Evolutionary conservation across 495 filamentous ascomycete genomes (phyloP), one percentile per base, ranked within the genome.

Genomic region (Talaromyces adpressus): DNA sequence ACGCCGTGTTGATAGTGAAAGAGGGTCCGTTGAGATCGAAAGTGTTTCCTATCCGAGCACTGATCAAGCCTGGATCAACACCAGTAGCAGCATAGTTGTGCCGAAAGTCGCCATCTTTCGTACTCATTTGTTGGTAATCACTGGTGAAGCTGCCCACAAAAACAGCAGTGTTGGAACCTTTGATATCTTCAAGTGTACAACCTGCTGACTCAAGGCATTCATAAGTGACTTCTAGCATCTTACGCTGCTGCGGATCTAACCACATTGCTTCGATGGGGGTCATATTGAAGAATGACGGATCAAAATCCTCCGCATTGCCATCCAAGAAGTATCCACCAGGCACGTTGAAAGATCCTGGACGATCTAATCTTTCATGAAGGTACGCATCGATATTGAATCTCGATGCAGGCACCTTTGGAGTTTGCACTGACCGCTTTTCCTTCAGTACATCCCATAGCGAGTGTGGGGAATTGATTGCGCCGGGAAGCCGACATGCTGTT

Each of bases 21-120:
- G 73, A 77, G 2, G 77, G 74, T 0, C 79, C 78, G 2, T 62
- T 63, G 14, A 80, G 73, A 49, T 78, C 72, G 63, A 79, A 81
- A 60, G 70, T 73, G 66, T 82, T 82, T 61, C 71, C 74, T 8
- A 81, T 63, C 0, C 77, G 70, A 56, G 75, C 73, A 3, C 79
- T 70, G 56, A 76, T 67, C 61, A 80, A 79, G n/a, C 63, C 54
- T 20, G 56, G 64, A 0, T 69, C 72, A 29, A 63, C 70, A 0
- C 81, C 84, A 34, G 78, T 81, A 6, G 70, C 68, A 6, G 73
- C 69, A 62, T 81, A 78, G 32, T 70, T 68, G 8, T 71, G 67
- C 3, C 74, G 67, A 65, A 6, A 23, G 3, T 70, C 66, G 27
- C 39, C 54, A 25, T 75, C 72, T 62, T 63, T 66, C 16, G 36